phyloP scores from a whole-genome alignment of 306 rosid genomes.

The Morella rubra region DNA sequence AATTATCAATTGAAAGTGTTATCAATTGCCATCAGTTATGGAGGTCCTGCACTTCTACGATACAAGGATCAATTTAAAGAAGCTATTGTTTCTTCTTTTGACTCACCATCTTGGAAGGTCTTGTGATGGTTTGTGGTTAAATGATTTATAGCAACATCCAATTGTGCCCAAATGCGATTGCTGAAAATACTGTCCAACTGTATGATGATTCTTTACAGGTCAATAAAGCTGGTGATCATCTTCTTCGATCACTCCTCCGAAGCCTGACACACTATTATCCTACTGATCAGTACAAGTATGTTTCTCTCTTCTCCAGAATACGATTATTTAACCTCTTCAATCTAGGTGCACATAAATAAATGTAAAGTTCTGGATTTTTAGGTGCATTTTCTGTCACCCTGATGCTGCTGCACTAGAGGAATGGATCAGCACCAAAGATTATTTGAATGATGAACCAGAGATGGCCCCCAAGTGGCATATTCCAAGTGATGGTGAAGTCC shows the following conservation, averaged over 20 bases:
- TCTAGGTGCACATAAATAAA: conserved; percentile 12
- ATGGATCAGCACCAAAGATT: conserved; percentile 90
- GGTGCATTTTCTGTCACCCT: conserved; percentile 76
- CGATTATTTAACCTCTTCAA: conserved; percentile 8
- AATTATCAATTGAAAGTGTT: conserved; percentile 85
- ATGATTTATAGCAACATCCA: conserved; percentile 7
- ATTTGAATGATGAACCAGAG: conserved; percentile 44
- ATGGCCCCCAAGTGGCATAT: conserved; percentile 83
- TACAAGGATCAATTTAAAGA: conserved; percentile 79
- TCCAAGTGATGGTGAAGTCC: conserved; percentile 79
- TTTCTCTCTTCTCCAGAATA: background rate
- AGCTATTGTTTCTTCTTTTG: conserved; percentile 80
- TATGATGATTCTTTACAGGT: conserved; percentile 49
- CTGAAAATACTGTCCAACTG: conserved; percentile 9
- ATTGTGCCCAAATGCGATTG: background rate
- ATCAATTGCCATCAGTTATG: conserved; percentile 86
- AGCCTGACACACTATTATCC: conserved; percentile 94
- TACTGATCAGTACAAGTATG: conserved; percentile 79
- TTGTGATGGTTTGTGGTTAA: conserved; percentile 27
- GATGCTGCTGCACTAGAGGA: conserved; percentile 78
- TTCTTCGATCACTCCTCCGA: conserved; percentile 88
- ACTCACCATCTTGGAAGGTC: conserved; percentile 98
- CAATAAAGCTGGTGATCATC: conserved; percentile 93
- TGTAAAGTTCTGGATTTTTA: conserved; percentile 28
- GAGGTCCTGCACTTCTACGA: conserved; percentile 76